A percentile compares a stretch with the other conserved stretches of the same genome.
These are phyloP conservation scores for Eustoma russellianum DNA, from an alignment of 257 asterid species.

Conservation along the genomic window DNA sequence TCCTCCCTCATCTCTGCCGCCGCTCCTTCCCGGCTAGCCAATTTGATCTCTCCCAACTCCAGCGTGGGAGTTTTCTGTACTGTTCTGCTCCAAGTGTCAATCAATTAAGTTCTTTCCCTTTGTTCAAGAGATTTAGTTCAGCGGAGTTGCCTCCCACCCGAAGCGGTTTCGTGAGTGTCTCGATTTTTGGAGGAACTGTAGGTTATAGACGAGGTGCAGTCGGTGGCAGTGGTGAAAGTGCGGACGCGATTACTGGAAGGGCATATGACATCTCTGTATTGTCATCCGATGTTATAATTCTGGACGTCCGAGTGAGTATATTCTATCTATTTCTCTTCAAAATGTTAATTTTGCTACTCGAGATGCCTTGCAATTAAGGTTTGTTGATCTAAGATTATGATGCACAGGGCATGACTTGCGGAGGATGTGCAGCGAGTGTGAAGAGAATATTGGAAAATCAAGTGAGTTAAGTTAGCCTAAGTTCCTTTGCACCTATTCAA, in stretches of 20 bases:
- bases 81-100: slow-evolving; percentile 6
- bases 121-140: slow-evolving; percentile 19
- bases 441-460: slow-evolving; percentile 47
- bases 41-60: slow-evolving; percentile 34
- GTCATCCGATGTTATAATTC: slow-evolving; percentile 73
- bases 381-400: background rate
- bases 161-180: slow-evolving; percentile 33
- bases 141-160: slow-evolving; percentile 3
- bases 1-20: slow-evolving; percentile 40
- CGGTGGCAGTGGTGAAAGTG: slow-evolving; percentile 47
- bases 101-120: slow-evolving; percentile 23
- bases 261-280: slow-evolving; percentile 47
- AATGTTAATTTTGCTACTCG: too few species aligned
- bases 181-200: slow-evolving; percentile 38
- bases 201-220: slow-evolving; percentile 30
- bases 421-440: slow-evolving; percentile 48
- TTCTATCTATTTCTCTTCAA: too few species aligned
- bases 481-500: too few species aligned
- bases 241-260: slow-evolving; percentile 37
- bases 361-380: too few species aligned
- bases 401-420: slow-evolving; percentile 44
- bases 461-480: slow-evolving; percentile 16
- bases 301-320: slow-evolving; percentile 73
- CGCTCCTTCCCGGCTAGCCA: slow-evolving; percentile 31
- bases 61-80: slow-evolving; percentile 16